Conservation (phyloP, 768 basidiomycete species). For the Mycena polygramma region DNA sequence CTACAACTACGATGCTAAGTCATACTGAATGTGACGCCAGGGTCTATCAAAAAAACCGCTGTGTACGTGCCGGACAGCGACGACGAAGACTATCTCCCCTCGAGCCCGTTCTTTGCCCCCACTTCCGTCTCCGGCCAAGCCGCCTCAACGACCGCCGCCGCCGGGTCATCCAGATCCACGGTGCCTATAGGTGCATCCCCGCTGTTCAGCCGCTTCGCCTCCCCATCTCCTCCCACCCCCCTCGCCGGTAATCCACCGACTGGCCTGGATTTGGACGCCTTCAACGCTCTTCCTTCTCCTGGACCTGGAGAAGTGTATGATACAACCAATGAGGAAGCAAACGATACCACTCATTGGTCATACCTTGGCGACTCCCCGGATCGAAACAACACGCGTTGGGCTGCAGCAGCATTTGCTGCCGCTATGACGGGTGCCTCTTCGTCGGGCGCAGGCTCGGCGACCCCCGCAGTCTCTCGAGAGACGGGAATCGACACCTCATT, state of each 20-base stretch:
- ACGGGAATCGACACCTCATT: background rate
- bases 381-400: background rate
- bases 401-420: background rate
- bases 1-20: background rate
- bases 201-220: background rate
- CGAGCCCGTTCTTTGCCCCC: background rate
- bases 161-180: background rate
- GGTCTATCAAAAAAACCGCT: background rate
- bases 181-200: background rate
- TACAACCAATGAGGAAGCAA: no score
- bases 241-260: no score
- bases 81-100: background rate
- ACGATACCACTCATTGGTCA: background rate
- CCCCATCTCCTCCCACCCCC: background rate
- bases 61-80: background rate
- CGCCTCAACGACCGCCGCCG: no score
- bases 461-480: background rate
- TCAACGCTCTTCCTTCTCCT: background rate
- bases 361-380: background rate
- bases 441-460: no score
- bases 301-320: no score
- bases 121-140: background rate
- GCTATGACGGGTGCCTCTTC: background rate
- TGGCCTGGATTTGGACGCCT: background rate
- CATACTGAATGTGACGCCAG: background rate